Evolutionary conservation across 768 basidiomycete species (phyloP).

Genomic region (Crassisporium funariophilum): DNA sequence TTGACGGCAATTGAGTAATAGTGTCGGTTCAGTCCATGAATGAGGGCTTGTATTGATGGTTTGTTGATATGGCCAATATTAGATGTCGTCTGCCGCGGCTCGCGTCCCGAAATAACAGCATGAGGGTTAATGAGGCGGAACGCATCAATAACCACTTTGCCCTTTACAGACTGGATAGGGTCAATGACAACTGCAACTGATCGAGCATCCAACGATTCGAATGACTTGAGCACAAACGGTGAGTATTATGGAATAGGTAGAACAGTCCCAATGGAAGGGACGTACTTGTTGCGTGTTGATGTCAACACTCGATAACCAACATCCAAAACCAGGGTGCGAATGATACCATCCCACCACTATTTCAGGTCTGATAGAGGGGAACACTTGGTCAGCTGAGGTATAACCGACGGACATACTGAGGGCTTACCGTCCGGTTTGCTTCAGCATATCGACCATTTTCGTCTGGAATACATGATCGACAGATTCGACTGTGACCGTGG

Average conservation of each 20-base stretch:
- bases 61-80: conserved; percentile 99
- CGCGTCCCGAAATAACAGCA: conserved; percentile 86
- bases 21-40: conserved; percentile 96
- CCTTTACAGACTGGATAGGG: conserved; percentile 98
- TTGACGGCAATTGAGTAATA: conserved; percentile 98
- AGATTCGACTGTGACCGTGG: conserved; percentile 96
- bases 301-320: conserved; percentile 98
- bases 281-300: conserved; percentile 96
- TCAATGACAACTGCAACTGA: conserved; percentile 98
- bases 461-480: conserved; percentile 99
- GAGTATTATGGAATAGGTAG: conserved; percentile 10
- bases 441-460: conserved; percentile 98
- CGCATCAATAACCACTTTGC: conserved; percentile 98
- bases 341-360: conserved; percentile 99
- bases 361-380: conserved; percentile 65
- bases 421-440: conserved; percentile 93
- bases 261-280: conserved; percentile 9
- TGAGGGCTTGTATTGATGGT: conserved; percentile 97
- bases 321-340: conserved; percentile 99
- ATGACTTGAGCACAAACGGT: conserved; percentile 61
- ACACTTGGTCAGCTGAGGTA: conserved; percentile 6
- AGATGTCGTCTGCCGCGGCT: conserved; percentile 95
- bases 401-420: conserved; percentile 18
- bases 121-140: conserved; percentile 96
- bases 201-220: conserved; percentile 90